Percentiles rank a stretch among this genome's conserved stretches.
phyloP scores from a whole-genome alignment of 495 filamentous ascomycete genomes.

The Cudoniella acicularis region DNA sequence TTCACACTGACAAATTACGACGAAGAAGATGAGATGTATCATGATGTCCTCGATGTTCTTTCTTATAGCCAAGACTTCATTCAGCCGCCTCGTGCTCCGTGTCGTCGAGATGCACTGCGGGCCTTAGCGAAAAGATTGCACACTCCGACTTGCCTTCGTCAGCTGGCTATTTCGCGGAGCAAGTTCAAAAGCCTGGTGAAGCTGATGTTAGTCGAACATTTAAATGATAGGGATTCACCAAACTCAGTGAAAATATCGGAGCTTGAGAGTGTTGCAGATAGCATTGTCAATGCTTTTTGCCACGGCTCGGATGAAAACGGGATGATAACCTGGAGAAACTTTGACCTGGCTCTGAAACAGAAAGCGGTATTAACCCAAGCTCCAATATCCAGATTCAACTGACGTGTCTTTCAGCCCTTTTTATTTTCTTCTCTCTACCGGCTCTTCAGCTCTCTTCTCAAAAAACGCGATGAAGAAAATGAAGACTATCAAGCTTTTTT shows the following conservation, averaged over 20 bases:
- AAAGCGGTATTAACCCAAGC: background rate
- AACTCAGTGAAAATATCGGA: background rate
- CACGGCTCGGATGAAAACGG: background rate
- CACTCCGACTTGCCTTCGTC: background rate
- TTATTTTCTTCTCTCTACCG: background rate
- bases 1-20: background rate
- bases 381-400: background rate
- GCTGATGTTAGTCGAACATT: background rate
- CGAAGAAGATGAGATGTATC: constrained; percentile 5
- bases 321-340: background rate
- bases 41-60: background rate
- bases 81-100: background rate
- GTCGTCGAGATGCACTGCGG: background rate
- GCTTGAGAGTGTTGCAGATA: background rate
- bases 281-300: background rate
- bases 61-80: background rate
- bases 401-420: background rate
- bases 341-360: background rate
- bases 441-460: background rate
- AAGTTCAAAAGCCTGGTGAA: background rate
- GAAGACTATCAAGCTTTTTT: background rate
- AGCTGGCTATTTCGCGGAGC: background rate
- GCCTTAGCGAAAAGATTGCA: background rate
- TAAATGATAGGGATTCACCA: background rate
- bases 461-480: background rate